These are phyloP conservation scores for Porcisia hertigi DNA, from an alignment of 208 protist genomes.

Conservation along the genomic window DNA sequence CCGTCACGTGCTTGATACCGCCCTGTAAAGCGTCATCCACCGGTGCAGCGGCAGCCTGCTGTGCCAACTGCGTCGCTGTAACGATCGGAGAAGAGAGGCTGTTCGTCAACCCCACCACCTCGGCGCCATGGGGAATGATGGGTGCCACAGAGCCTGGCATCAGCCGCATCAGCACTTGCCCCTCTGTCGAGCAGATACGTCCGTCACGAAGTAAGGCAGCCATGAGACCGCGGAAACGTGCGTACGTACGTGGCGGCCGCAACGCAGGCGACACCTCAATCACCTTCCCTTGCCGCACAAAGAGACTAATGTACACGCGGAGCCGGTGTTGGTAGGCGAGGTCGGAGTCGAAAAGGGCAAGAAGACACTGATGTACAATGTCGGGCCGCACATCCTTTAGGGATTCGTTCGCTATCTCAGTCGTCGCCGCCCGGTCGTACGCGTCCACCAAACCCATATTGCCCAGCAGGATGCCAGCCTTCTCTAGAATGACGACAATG, in stretches of 20 bases:
- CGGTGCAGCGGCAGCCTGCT: constrained; percentile 34
- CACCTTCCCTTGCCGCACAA: constrained; percentile 64
- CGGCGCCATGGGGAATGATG: constrained; percentile 78
- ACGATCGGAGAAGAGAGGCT: constrained; percentile 51
- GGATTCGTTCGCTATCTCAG: constrained; percentile 75
- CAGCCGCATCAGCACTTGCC: constrained; percentile 73
- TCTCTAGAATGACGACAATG: constrained; percentile 88
- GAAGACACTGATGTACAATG: constrained; percentile 92
- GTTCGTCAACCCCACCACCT: constrained; percentile 80
- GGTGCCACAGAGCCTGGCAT: constrained; percentile 84
- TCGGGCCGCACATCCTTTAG: constrained; percentile 82
- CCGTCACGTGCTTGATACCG: constrained; percentile 77
- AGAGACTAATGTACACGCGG: constrained; percentile 86
- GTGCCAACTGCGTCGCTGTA: constrained; percentile 44
- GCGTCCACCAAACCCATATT: constrained; percentile 79
- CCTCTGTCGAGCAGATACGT: constrained; percentile 60
- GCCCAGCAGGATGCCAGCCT: constrained; percentile 79
- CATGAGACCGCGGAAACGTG: constrained; percentile 87
- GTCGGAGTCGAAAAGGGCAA: constrained; percentile 91
- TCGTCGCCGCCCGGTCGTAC: constrained; percentile 81
- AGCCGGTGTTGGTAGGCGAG: constrained; percentile 70
- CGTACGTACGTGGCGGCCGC: constrained; percentile 87
- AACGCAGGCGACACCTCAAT: constrained; percentile 88
- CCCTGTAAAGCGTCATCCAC: constrained; percentile 79
- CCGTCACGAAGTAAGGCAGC: constrained; percentile 77